A percentile compares a stretch with the other conserved stretches of the same genome.
These are phyloP conservation scores for Pseudogymnoascus verrucosus DNA, from an alignment of 2,329 filamentous ascomycete genomes.

Conservation along the genomic window DNA sequence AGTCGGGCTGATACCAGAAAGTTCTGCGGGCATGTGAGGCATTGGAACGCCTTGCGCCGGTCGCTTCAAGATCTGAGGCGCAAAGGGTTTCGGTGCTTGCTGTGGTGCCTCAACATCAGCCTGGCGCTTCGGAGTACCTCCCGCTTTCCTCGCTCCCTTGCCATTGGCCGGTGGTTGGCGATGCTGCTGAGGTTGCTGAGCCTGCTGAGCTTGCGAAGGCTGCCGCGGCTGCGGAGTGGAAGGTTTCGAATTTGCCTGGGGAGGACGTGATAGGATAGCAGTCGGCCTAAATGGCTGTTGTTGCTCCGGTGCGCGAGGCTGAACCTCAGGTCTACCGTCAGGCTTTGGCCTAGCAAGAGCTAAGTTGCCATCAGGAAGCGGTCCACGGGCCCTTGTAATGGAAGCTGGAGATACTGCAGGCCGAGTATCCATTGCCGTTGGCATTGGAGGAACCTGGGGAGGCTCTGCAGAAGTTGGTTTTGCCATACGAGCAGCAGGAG, in stretches of 20 bases:
- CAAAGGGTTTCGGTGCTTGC: constrained; percentile 37
- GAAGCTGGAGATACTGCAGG: constrained; percentile 21
- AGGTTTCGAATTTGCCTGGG: constrained; percentile 5
- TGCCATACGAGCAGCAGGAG: constrained; percentile 18
- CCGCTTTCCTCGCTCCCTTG: background rate
- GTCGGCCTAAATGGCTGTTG: constrained; percentile 4
- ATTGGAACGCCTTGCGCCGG: constrained; percentile 32
- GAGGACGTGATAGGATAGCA: background rate
- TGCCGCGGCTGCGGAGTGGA: background rate
- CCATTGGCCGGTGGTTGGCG: constrained; percentile 6
- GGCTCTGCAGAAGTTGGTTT: background rate
- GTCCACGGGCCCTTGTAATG: constrained; percentile 15
- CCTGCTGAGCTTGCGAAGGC: background rate
- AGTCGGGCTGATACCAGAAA: constrained; percentile 21
- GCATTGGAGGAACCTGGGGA: background rate
- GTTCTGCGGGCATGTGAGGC: constrained; percentile 15
- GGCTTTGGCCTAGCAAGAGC: constrained; percentile 4
- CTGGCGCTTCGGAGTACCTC: background rate
- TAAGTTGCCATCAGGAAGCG: constrained; percentile 19
- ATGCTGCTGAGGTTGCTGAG: background rate
- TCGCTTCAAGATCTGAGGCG: constrained; percentile 45
- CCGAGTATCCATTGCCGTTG: background rate
- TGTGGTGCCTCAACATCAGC: constrained; percentile 27
- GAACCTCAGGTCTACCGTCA: constrained; percentile 11
- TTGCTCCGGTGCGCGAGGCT: constrained; percentile 5